A percentile compares a stretch with the other conserved stretches of the same genome.
These are phyloP conservation scores for Ramularia collo-cygni DNA, from an alignment of 2,329 filamentous ascomycete species.

Conservation along the genomic window DNA sequence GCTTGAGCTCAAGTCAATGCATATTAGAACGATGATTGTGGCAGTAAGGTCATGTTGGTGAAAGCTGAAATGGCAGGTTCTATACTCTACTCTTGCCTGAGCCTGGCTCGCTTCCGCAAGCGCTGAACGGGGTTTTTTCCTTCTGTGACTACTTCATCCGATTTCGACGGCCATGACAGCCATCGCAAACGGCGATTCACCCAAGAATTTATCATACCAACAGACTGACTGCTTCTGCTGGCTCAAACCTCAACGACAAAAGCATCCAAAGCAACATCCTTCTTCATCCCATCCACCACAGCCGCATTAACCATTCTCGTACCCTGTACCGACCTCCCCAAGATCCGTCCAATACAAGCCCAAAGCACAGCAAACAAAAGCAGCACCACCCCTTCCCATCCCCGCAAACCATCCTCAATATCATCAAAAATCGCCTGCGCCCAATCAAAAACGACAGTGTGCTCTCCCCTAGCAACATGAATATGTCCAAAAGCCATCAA, in stretches of 20 bases:
- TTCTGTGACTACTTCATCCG: no score
- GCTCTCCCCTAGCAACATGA: slow-evolving; percentile 31
- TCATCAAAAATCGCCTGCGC: slow-evolving; percentile 1
- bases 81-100: no score
- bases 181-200: no score
- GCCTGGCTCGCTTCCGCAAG: no score
- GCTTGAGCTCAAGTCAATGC: no score
- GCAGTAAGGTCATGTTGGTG: no score
- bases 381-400: not conserved
- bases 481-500: slow-evolving; percentile 37
- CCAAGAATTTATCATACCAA: no score
- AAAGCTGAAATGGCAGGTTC: no score
- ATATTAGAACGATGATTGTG: no score
- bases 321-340: not conserved
- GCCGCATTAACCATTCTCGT: slow-evolving; percentile 4
- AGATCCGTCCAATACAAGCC: not conserved
- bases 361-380: not conserved
- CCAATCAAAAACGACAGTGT: slow-evolving; percentile 62
- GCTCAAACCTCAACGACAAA: slow-evolving; percentile 1
- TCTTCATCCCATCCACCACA: slow-evolving; percentile 3
- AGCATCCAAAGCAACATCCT: not conserved
- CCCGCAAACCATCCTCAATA: not conserved
- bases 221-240: no score
- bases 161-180: no score
- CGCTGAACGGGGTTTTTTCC: no score